Percentiles rank a stretch among this genome's conserved stretches.
Evolutionary conservation across 306 rosid species (phyloP).

Genomic region (Amphicarpaea edgeworthii): DNA sequence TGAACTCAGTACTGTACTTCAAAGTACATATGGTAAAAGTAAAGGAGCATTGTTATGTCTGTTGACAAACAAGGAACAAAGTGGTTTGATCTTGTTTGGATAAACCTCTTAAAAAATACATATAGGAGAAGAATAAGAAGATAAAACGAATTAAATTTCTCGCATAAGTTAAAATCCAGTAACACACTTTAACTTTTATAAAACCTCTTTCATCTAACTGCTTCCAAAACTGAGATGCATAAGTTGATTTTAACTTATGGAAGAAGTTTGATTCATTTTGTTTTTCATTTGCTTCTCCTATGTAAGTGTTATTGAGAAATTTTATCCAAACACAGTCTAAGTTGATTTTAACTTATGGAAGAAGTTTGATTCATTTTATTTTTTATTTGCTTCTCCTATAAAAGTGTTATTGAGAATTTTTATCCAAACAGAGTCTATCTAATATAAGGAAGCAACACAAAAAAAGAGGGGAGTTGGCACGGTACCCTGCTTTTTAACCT

Average conservation of each 20-base stretch:
- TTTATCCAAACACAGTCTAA: background rate
- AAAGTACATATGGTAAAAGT: background rate
- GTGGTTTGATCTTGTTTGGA: background rate
- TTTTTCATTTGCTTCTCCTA: background rate
- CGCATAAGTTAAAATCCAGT: background rate
- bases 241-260: background rate
- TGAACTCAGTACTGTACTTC: conserved; percentile 1
- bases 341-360: background rate
- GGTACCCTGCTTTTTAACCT: background rate
- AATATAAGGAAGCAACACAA: conserved; percentile 20
- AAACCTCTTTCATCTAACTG: background rate
- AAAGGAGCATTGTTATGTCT: background rate
- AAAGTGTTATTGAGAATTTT: background rate
- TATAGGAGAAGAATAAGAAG: background rate
- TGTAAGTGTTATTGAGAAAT: background rate
- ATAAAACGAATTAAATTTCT: background rate
- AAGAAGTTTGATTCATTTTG: background rate
- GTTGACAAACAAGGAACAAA: no score
- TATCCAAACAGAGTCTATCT: background rate
- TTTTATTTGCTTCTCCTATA: background rate
- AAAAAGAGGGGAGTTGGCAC: background rate
- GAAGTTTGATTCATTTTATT: background rate
- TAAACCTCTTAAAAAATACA: background rate
- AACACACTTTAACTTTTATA: background rate
- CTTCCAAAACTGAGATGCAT: background rate